Evolutionary conservation across 441 rosid genomes (phyloP).

Genomic region (Geranium incanum): DNA sequence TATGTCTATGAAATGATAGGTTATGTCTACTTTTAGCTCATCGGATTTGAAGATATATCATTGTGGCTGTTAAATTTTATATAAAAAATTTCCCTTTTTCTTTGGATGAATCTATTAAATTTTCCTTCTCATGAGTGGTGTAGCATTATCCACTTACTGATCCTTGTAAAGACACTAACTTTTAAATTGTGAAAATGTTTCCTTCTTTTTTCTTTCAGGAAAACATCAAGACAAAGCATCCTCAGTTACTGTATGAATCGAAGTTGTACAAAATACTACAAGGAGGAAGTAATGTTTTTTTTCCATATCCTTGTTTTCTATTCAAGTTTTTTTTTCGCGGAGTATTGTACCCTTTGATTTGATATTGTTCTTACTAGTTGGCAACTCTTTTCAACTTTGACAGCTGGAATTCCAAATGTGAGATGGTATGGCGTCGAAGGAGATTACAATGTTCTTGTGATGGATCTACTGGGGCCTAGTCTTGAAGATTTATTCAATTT

Average conservation of each 20-base stretch:
- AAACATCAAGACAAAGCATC: conserved; percentile 5
- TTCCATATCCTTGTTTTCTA: neutral
- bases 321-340: too few relatives aligned
- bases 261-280: conserved; percentile 7
- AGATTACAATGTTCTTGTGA: conserved; percentile 5
- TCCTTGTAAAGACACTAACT: neutral
- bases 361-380: neutral
- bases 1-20: too few relatives aligned
- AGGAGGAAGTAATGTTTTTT: neutral
- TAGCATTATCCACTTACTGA: neutral
- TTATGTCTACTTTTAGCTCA: too few relatives aligned
- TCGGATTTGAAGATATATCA: too few relatives aligned
- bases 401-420: conserved; percentile 2
- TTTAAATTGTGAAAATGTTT: neutral
- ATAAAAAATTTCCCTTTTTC: too few relatives aligned
- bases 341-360: neutral
- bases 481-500: conserved; percentile 5
- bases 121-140: neutral
- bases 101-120: too few relatives aligned
- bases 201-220: neutral
- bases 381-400: neutral
- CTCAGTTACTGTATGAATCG: neutral
- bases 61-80: too few relatives aligned
- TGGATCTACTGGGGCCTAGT: conserved; percentile 5
- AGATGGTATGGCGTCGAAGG: conserved; percentile 3